phyloP scores from a whole-genome alignment of 2,329 filamentous ascomycete species.

The Fusarium praegraminearum region DNA sequence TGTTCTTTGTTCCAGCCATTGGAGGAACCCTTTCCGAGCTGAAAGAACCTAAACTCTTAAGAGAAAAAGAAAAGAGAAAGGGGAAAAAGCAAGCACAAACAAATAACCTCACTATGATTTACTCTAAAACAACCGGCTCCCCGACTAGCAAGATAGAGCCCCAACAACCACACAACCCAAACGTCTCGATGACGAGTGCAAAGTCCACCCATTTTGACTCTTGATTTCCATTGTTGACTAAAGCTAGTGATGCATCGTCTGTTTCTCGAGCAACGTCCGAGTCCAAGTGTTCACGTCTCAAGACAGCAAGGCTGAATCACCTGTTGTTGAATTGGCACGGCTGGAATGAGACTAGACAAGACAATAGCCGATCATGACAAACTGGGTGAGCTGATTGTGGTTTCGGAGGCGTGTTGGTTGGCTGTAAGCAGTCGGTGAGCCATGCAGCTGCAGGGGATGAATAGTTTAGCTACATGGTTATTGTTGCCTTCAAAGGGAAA shows the following conservation, averaged over 20 bases:
- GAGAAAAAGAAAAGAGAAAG: too few species aligned
- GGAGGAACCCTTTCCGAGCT: neutral
- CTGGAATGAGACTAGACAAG: slow-evolving; percentile 6
- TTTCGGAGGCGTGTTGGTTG: slow-evolving; percentile 37
- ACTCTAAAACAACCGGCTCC: slow-evolving; percentile 15
- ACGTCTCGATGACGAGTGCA: slow-evolving; percentile 37
- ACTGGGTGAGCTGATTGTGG: slow-evolving; percentile 38
- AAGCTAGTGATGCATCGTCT: slow-evolving; percentile 19
- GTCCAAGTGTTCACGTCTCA: neutral
- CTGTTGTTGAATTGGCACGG: neutral
- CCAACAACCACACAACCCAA: slow-evolving; percentile 22
- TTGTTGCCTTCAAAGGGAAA: slow-evolving; percentile 18
- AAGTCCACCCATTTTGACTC: slow-evolving; percentile 3
- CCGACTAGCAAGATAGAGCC: slow-evolving; percentile 17
- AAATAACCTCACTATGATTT: neutral
- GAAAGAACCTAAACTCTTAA: neutral
- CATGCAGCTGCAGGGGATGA: slow-evolving; percentile 32
- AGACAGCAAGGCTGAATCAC: slow-evolving; percentile 21
- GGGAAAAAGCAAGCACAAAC: slow-evolving; percentile 11
- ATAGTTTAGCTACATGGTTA: slow-evolving; percentile 6
- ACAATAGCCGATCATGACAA: slow-evolving; percentile 18
- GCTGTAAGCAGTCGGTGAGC: slow-evolving; percentile 28
- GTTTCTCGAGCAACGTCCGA: slow-evolving; percentile 39
- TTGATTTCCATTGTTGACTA: neutral
- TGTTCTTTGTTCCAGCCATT: slow-evolving; percentile 1